Percentiles rank a stretch among this genome's conserved stretches.
phyloP scores from a whole-genome alignment of 2,329 filamentous ascomycete genomes.

The Immersiporthe knoxdaviesiana region DNA sequence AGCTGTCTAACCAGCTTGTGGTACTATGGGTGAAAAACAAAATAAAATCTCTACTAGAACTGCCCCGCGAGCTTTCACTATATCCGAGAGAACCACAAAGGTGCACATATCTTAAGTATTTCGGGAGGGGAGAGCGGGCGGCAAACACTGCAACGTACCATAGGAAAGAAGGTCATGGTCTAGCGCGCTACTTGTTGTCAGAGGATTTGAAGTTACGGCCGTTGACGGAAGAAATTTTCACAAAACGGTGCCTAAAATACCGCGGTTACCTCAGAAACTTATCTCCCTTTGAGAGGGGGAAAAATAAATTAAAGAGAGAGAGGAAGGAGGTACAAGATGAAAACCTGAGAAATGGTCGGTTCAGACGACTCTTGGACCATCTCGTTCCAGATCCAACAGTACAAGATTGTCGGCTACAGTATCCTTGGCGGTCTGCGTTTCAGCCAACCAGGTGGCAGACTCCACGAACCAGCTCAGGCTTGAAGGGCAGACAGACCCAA shows the following conservation, averaged over 20 bases:
- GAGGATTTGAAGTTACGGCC: neutral
- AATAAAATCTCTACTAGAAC: neutral
- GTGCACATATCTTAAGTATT: neutral
- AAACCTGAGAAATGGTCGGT: neutral
- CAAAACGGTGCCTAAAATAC: no score
- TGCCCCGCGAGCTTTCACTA: neutral
- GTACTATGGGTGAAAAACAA: neutral
- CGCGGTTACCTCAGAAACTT: neutral
- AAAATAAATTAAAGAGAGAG: neutral
- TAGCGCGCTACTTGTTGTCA: neutral
- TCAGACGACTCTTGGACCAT: neutral
- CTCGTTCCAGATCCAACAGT: no score
- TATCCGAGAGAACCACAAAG: neutral
- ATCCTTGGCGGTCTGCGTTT: neutral
- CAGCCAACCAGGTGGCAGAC: neutral
- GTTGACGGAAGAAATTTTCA: neutral
- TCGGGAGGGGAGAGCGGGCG: neutral
- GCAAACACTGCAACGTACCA: neutral
- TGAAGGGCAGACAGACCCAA: neutral
- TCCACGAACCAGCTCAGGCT: neutral
- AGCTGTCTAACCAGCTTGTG: no score
- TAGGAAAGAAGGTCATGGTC: neutral
- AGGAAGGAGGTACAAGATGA: no score
- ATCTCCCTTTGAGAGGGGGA: neutral
- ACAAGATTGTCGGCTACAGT: neutral